Evolutionary conservation across 495 filamentous ascomycete species (phyloP).

Genomic region (Bacidia gigantensis): DNA sequence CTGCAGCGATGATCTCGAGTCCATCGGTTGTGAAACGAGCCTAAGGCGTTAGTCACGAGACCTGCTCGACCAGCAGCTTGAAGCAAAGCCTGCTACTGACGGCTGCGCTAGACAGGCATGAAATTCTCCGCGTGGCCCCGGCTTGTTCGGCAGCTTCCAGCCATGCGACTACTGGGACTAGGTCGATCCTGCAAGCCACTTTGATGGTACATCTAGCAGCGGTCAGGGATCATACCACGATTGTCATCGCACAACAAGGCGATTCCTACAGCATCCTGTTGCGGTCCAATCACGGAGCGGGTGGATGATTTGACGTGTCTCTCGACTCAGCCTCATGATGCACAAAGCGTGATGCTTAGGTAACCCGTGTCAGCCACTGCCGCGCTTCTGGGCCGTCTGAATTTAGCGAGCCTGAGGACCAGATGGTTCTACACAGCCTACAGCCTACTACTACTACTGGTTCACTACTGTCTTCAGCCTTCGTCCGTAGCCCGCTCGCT

Average conservation of each 20-base stretch:
- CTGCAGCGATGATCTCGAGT: background rate
- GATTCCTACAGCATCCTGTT: background rate
- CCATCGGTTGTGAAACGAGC: background rate
- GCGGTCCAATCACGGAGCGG: background rate
- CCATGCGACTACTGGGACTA: background rate
- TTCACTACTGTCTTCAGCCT: too few species aligned
- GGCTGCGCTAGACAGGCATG: background rate
- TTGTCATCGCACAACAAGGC: background rate
- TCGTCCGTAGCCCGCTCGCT: too few species aligned
- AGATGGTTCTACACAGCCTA: too few species aligned
- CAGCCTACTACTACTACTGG: too few species aligned
- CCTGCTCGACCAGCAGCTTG: background rate
- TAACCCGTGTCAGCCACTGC: too few species aligned
- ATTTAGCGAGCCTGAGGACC: background rate
- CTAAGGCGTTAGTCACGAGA: background rate
- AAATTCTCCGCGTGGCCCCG: background rate
- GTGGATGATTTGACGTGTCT: background rate
- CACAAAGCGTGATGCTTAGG: too few species aligned
- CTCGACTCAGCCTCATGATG: background rate
- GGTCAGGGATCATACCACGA: too few species aligned
- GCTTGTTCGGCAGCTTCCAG: background rate
- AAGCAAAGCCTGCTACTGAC: background rate
- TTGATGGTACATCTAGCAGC: too few species aligned
- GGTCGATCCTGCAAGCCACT: background rate
- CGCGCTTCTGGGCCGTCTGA: background rate